Evolutionary conservation across 1,284 basidiomycete species (phyloP).

Genomic region (Ceratobasidium sp.): DNA sequence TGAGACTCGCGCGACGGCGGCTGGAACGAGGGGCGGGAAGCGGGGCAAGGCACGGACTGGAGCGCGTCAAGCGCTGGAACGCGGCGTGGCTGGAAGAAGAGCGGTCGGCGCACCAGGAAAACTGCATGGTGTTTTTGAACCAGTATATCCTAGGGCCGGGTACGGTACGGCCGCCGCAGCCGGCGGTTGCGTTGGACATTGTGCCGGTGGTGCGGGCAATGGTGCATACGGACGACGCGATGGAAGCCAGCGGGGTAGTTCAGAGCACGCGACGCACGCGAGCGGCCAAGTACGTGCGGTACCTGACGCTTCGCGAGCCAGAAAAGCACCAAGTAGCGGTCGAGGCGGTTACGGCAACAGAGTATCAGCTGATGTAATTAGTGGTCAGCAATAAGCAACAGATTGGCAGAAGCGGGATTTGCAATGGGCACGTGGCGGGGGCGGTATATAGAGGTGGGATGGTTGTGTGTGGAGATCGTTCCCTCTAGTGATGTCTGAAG

Average conservation of each 20-base stretch:
- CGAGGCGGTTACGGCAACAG: conserved; percentile 15
- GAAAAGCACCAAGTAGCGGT: background rate
- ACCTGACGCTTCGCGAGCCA: conserved; percentile 28
- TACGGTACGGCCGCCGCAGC: conserved; percentile 52
- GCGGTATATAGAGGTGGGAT: conserved; percentile 37
- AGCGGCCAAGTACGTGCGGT: conserved; percentile 37
- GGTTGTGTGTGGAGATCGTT: conserved; percentile 28
- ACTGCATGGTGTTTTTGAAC: conserved; percentile 56
- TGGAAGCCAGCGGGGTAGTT: conserved; percentile 41
- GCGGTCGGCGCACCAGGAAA: conserved; percentile 55
- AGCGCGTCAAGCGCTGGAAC: conserved; percentile 18
- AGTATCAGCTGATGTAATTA: conserved; percentile 10
- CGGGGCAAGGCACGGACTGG: conserved; percentile 26
- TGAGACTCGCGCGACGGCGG: conserved; percentile 56
- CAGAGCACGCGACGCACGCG: conserved; percentile 45
- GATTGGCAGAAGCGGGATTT: conserved; percentile 45
- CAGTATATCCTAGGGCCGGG: conserved; percentile 49
- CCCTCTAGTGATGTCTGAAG: conserved; percentile 15
- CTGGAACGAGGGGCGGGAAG: conserved; percentile 45
- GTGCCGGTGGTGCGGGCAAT: conserved; percentile 73
- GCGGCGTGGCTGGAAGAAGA: conserved; percentile 46
- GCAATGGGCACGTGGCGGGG: conserved; percentile 35
- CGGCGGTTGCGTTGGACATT: conserved; percentile 68
- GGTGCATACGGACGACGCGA: conserved; percentile 68
- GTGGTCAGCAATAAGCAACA: conserved; percentile 12